Evolutionary conservation across 441 rosid genomes (phyloP).

Genomic region (Populus trichocarpa): DNA sequence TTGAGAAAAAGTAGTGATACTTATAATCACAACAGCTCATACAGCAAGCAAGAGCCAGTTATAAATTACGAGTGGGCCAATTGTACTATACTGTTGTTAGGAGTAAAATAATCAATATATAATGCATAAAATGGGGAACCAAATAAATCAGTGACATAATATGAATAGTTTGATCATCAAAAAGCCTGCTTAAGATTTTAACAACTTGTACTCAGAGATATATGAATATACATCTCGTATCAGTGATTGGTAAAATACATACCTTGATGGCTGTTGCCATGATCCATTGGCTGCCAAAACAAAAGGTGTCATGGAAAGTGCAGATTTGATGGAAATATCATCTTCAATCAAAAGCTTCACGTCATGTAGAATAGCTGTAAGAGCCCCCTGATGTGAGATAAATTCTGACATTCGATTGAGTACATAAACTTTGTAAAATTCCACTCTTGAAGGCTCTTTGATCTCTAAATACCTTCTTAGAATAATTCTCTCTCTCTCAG

Average conservation of each 20-base stretch:
- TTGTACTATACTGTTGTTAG: not conserved
- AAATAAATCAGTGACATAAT: not conserved
- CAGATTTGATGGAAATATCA: constrained; percentile 61
- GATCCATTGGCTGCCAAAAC: constrained; percentile 84
- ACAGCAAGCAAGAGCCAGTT: not conserved
- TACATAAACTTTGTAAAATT: constrained; percentile 81
- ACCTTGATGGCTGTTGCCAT: constrained; percentile 98
- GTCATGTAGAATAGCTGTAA: constrained; percentile 73
- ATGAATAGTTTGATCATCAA: not conserved
- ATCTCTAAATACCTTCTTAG: constrained; percentile 62
- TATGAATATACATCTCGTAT: constrained; percentile 7
- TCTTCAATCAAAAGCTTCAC: constrained; percentile 67
- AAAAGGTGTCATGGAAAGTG: constrained; percentile 65
- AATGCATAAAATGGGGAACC: not conserved
- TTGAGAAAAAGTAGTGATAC: not conserved
- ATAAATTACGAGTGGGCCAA: not conserved
- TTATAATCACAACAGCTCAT: not conserved
- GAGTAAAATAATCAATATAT: not conserved
- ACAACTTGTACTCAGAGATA: constrained; percentile 10
- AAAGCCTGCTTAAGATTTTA: constrained; percentile 5
- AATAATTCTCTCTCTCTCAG: constrained; percentile 85
- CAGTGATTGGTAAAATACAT: constrained; percentile 1
- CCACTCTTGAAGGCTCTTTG: constrained; percentile 72
- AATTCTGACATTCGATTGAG: constrained; percentile 89
- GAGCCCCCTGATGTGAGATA: constrained; percentile 59